phyloP scores from a whole-genome alignment of 768 basidiomycete genomes.

The Trametes coccinea region DNA sequence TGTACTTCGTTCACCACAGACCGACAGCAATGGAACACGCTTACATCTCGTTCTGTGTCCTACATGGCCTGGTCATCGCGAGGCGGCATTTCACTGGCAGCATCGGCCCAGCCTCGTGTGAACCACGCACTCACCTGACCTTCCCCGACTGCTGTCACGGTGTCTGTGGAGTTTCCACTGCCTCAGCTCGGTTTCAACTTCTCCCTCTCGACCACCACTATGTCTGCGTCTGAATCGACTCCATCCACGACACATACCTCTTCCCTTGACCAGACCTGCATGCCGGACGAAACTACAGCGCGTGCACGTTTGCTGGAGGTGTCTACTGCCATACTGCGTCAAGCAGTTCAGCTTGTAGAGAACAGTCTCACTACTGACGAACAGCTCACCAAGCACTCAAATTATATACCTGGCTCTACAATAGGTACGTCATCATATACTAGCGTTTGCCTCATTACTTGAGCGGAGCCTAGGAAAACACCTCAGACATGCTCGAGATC shows the following conservation, averaged over 20 bases:
- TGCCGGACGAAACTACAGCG: constrained; percentile 26
- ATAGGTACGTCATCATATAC: constrained; percentile 54
- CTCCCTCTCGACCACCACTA: constrained; percentile 1
- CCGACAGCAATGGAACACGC: background rate
- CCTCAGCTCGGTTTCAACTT: background rate
- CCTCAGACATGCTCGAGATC: constrained; percentile 81
- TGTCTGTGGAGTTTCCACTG: background rate
- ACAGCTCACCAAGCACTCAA: constrained; percentile 68
- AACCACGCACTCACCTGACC: constrained; percentile 14
- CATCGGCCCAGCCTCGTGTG: constrained; percentile 15
- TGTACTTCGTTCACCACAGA: constrained; percentile 10
- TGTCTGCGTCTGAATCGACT: constrained; percentile 6
- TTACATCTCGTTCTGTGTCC: background rate
- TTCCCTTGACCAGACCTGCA: background rate
- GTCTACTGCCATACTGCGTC: constrained; percentile 63
- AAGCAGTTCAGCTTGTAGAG: constrained; percentile 73
- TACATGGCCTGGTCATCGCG: too few species aligned
- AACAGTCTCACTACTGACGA: constrained; percentile 64
- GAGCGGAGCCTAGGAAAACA: constrained; percentile 63
- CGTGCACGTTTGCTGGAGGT: constrained; percentile 64
- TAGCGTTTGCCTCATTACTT: background rate
- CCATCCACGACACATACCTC: background rate
- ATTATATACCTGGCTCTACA: constrained; percentile 81
- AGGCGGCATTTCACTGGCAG: background rate
- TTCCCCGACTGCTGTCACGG: background rate